phyloP scores from a whole-genome alignment of 495 filamentous ascomycete genomes.

The Penicillium lagena region DNA sequence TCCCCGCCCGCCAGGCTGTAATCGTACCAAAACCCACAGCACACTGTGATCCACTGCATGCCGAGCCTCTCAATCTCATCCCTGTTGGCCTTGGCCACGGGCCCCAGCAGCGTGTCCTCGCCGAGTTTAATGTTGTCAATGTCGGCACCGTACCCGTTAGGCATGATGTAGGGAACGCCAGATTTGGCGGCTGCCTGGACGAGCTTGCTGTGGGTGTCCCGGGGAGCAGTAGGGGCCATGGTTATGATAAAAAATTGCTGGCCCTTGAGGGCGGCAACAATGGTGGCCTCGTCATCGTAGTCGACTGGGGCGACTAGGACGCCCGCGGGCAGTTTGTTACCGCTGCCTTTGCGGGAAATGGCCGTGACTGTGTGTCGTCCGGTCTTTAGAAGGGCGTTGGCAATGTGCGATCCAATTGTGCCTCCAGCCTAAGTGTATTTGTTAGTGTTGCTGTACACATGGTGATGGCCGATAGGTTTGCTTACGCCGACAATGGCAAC shows the following conservation, averaged over 20 bases:
- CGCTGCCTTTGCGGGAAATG: slow-evolving; percentile 42
- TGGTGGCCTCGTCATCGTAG: slow-evolving; percentile 39
- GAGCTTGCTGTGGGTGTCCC: slow-evolving; percentile 43
- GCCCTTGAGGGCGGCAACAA: slow-evolving; percentile 43
- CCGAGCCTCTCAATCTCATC: slow-evolving; percentile 39
- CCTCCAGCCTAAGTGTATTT: slow-evolving; percentile 49
- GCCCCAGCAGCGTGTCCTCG: slow-evolving; percentile 11
- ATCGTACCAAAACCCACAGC: slow-evolving; percentile 50
- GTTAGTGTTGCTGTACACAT: slow-evolving; percentile 6
- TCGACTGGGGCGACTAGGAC: slow-evolving; percentile 36
- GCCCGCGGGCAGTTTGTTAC: slow-evolving; percentile 35
- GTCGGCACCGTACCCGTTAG: slow-evolving; percentile 51
- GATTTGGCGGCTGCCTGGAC: slow-evolving; percentile 57
- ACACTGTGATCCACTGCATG: slow-evolving; percentile 45
- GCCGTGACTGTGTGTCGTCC: slow-evolving; percentile 50
- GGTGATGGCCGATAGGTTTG: background rate
- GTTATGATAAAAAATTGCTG: slow-evolving; percentile 59
- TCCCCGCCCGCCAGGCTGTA: slow-evolving; percentile 33
- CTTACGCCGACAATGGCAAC: slow-evolving; percentile 47
- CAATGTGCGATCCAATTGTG: slow-evolving; percentile 47
- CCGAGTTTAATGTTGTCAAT: slow-evolving; percentile 13
- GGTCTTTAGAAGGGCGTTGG: slow-evolving; percentile 39
- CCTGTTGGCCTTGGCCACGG: slow-evolving; percentile 6
- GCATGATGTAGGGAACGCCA: slow-evolving; percentile 55
- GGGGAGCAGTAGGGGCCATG: slow-evolving; percentile 36